Conservation (phyloP, 1,284 basidiomycete species). For the Sanguinoderma infundibulare region DNA sequence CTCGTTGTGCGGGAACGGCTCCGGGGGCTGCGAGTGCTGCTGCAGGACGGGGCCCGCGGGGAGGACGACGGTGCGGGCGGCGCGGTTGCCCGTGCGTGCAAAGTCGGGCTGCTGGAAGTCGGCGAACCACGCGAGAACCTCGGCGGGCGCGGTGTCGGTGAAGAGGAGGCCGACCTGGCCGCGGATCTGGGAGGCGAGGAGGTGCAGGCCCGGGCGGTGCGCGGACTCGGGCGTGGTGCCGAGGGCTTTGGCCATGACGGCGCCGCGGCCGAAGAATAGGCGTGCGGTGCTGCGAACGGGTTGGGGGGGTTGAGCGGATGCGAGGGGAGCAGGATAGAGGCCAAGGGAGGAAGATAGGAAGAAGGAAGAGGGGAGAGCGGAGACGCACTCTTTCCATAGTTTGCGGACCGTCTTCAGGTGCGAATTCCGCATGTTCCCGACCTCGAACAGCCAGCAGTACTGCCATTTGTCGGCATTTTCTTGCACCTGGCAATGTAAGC, state of each 20-base stretch:
- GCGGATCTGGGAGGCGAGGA: conserved; percentile 87
- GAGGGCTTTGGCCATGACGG: conserved; percentile 96
- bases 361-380: conserved; percentile 10
- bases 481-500: conserved; percentile 60
- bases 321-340: not conserved
- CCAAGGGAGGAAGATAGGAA: not conserved
- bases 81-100: conserved; percentile 86
- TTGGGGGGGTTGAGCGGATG: not conserved
- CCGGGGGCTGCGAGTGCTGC: conserved; percentile 73
- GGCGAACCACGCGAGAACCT: conserved; percentile 94
- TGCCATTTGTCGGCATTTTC: conserved; percentile 84
- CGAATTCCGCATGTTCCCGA: conserved; percentile 94
- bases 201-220: conserved; percentile 79
- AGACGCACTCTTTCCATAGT: conserved; percentile 89
- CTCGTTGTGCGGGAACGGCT: conserved; percentile 94
- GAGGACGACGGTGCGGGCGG: conserved; percentile 77
- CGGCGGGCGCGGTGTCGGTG: conserved; percentile 86
- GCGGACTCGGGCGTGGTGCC: conserved; percentile 89
- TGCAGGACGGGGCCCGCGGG: conserved; percentile 79
- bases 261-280: conserved; percentile 92
- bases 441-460: conserved; percentile 95
- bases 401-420: conserved; percentile 93
- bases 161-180: conserved; percentile 94
- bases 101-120: conserved; percentile 92
- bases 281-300: conserved; percentile 68